Percentiles rank a stretch among this genome's conserved stretches.
phyloP scores from a whole-genome alignment of 1,284 basidiomycete genomes.

The Cystobasidiaceae sp. region DNA sequence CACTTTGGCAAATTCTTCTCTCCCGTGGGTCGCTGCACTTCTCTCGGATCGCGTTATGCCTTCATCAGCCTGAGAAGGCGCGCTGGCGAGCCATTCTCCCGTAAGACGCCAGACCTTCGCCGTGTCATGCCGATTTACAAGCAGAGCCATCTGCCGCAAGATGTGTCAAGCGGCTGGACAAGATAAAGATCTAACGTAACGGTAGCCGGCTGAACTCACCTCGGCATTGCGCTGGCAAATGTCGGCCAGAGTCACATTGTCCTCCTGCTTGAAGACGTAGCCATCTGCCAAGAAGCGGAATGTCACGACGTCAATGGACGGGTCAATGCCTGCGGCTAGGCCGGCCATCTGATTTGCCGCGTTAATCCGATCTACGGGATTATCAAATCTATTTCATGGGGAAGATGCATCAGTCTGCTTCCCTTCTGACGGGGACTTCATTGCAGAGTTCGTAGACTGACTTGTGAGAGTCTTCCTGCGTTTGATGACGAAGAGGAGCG shows the following conservation, averaged over 20 bases:
- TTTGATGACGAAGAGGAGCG: not conserved
- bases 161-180: not conserved
- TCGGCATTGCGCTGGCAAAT: conserved; percentile 7
- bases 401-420: not conserved
- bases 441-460: not conserved
- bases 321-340: not conserved
- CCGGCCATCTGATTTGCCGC: conserved; percentile 1
- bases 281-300: conserved; percentile 21
- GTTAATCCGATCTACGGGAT: not conserved
- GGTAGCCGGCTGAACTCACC: not conserved
- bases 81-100: conserved; percentile 12
- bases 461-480: not conserved
- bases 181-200: not conserved
- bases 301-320: conserved; percentile 8
- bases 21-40: not conserved
- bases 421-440: not conserved
- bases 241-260: not conserved
- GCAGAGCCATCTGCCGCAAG: conserved; percentile 11
- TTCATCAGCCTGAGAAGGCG: not conserved
- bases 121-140: conserved; percentile 10
- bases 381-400: not conserved
- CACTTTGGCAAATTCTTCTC: too few species aligned
- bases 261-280: not conserved
- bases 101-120: conserved; percentile 21
- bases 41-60: too few species aligned